These are phyloP conservation scores for Geranomyces michiganensis DNA, from an alignment of 192 early-diverging fungal genomes.

Conservation along the genomic window DNA sequence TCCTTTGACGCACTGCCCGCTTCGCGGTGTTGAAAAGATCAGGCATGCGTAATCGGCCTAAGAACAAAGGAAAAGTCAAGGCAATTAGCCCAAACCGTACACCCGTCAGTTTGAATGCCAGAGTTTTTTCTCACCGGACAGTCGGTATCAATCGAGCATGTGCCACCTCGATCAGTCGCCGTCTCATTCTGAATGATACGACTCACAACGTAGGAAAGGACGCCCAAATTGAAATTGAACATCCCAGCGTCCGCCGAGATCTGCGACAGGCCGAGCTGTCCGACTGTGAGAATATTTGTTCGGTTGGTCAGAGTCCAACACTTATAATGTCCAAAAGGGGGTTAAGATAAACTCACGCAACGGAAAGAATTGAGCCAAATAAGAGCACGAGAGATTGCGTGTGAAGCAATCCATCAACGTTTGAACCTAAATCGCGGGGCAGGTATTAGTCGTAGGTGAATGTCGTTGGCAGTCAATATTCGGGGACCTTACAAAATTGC, in stretches of 20 bases:
- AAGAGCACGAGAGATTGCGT: constrained; percentile 63
- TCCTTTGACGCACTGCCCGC: constrained; percentile 32
- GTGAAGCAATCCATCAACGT: constrained; percentile 66
- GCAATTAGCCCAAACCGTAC: constrained; percentile 2
- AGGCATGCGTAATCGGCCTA: background rate
- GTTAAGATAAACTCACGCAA: background rate
- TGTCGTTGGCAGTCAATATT: too few relatives aligned
- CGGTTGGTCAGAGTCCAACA: too few relatives aligned
- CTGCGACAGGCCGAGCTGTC: background rate
- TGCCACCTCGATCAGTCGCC: constrained; percentile 11
- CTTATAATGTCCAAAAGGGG: too few relatives aligned
- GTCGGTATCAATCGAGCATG: constrained; percentile 23
- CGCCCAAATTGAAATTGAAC: constrained; percentile 28
- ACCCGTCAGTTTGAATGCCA: background rate
- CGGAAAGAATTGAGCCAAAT: constrained; percentile 1
- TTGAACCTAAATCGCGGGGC: too few relatives aligned
- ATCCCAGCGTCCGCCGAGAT: constrained; percentile 16
- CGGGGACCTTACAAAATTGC: constrained; percentile 46
- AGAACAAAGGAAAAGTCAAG: too few relatives aligned
- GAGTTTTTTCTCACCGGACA: constrained; percentile 9
- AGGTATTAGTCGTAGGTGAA: too few relatives aligned
- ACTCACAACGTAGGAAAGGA: constrained; percentile 29
- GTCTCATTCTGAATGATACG: constrained; percentile 32
- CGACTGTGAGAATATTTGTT: too few relatives aligned
- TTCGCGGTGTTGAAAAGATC: constrained; percentile 10